These are phyloP conservation scores for Tolypocladium album DNA, from an alignment of 2,329 filamentous ascomycete genomes.

Conservation along the genomic window DNA sequence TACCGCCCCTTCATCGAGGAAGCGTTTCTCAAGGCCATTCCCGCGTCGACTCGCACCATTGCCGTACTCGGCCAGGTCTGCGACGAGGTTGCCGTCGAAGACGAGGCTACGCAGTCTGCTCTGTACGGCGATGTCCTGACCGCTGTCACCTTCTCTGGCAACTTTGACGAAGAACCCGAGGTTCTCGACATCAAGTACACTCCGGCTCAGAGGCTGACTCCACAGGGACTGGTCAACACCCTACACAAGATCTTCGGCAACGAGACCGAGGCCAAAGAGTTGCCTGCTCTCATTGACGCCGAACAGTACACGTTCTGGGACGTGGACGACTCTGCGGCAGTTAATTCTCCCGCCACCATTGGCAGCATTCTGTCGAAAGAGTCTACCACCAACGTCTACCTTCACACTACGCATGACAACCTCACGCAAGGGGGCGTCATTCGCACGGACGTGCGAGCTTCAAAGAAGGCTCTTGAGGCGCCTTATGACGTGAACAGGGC, in stretches of 20 bases:
- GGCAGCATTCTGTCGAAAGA: slow-evolving; percentile 58
- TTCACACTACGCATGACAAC: slow-evolving; percentile 55
- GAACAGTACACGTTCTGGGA: slow-evolving; percentile 95
- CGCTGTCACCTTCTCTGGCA: slow-evolving; percentile 66
- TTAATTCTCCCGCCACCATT: slow-evolving; percentile 51
- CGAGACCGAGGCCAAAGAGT: slow-evolving; percentile 37
- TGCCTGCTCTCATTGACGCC: slow-evolving; percentile 40
- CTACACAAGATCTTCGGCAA: slow-evolving; percentile 41
- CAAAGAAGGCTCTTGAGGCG: slow-evolving; percentile 72
- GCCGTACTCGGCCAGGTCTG: slow-evolving; percentile 84
- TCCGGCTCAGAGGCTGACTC: slow-evolving; percentile 48
- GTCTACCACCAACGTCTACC: slow-evolving; percentile 50
- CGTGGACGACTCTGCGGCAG: slow-evolving; percentile 60
- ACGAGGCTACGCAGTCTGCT: slow-evolving; percentile 68
- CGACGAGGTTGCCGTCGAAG: slow-evolving; percentile 60
- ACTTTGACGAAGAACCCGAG: slow-evolving; percentile 49
- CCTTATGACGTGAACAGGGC: slow-evolving; percentile 73
- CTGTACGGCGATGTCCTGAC: slow-evolving; percentile 89
- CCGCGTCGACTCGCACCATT: slow-evolving; percentile 62
- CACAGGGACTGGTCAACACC: slow-evolving; percentile 39
- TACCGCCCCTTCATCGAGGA: slow-evolving; percentile 96
- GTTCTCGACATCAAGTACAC: slow-evolving; percentile 87
- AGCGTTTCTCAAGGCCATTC: slow-evolving; percentile 75
- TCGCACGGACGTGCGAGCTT: slow-evolving; percentile 76
- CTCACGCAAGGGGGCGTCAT: slow-evolving; percentile 65